These are phyloP conservation scores for Macrophomina tecta DNA, from an alignment of 2,329 filamentous ascomycete species.

Conservation along the genomic window DNA sequence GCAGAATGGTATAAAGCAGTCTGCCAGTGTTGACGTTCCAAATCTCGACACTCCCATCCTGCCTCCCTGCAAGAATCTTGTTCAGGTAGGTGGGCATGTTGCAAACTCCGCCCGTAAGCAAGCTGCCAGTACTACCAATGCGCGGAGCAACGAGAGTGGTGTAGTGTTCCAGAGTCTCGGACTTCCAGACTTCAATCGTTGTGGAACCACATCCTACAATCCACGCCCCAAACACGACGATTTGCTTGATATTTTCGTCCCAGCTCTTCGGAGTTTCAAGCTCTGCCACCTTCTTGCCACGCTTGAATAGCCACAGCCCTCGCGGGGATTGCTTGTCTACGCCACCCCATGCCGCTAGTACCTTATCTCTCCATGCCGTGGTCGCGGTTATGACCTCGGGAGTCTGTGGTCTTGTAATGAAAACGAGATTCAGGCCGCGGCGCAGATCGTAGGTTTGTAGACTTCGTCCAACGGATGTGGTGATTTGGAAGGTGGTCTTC, in stretches of 20 bases:
- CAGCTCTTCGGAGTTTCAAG: conserved; percentile 71
- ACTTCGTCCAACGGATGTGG: conserved; percentile 87
- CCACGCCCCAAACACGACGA: conserved; percentile 90
- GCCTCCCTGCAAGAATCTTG: conserved; percentile 88
- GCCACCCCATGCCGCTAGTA: conserved; percentile 90
- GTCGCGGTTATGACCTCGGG: conserved; percentile 86
- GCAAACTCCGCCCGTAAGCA: conserved; percentile 78
- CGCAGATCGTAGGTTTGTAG: conserved; percentile 96
- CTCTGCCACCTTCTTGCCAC: conserved; percentile 82
- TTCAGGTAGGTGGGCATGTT: conserved; percentile 96
- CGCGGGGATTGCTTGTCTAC: conserved; percentile 57
- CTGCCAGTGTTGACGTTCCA: conserved; percentile 96
- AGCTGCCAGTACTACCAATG: conserved; percentile 64
- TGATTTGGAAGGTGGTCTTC: conserved; percentile 96
- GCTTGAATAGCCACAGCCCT: conserved; percentile 89
- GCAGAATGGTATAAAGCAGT: conserved; percentile 86
- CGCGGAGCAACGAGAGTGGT: conserved; percentile 74
- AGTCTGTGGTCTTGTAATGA: conserved; percentile 90
- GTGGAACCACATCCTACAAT: conserved; percentile 79
- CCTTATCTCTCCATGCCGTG: conserved; percentile 81
- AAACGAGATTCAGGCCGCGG: conserved; percentile 87
- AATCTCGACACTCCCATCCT: conserved; percentile 90
- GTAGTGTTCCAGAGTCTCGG: conserved; percentile 82
- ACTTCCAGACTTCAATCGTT: conserved; percentile 88
- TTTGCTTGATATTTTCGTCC: conserved; percentile 73